Conservation (phyloP, 106 monocot species). For the Narthecium ossifragum region DNA sequence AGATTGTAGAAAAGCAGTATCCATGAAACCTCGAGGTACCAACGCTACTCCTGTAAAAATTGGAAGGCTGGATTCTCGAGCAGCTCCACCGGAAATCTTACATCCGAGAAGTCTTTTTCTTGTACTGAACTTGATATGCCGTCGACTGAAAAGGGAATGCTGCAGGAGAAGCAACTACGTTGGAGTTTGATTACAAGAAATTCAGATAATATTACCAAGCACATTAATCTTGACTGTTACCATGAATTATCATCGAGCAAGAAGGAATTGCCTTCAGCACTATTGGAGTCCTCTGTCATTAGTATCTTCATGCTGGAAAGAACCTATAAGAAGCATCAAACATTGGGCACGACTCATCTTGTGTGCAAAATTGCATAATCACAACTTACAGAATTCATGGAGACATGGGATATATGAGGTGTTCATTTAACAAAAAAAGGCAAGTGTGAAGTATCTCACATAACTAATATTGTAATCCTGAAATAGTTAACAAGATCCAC, state of each 20-base stretch:
- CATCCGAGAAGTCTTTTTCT: constrained; percentile 54
- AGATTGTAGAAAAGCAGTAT: background rate
- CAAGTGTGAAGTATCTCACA: no score
- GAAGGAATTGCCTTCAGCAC: constrained; percentile 38
- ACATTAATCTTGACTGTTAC: constrained; percentile 26
- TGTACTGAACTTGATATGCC: constrained; percentile 56
- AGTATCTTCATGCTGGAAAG: constrained; percentile 50
- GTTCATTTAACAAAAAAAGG: no score
- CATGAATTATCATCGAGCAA: constrained; percentile 69
- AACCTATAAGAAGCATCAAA: constrained; percentile 35
- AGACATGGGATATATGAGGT: no score
- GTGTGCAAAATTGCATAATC: no score
- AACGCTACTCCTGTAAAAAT: constrained; percentile 63
- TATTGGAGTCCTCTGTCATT: constrained; percentile 66
- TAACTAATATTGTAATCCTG: no score
- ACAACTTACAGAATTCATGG: no score
- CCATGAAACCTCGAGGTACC: background rate
- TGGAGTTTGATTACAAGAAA: background rate
- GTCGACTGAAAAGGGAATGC: constrained; percentile 74
- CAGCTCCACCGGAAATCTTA: constrained; percentile 58
- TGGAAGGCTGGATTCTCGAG: constrained; percentile 60
- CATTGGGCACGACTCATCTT: background rate
- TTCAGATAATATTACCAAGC: background rate
- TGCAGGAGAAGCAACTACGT: constrained; percentile 18
- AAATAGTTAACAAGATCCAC: no score